Percentiles rank a stretch among this genome's conserved stretches.
Evolutionary conservation across 805 yeast genomes (phyloP).

Genomic region (Saturnispora gosingensis): DNA sequence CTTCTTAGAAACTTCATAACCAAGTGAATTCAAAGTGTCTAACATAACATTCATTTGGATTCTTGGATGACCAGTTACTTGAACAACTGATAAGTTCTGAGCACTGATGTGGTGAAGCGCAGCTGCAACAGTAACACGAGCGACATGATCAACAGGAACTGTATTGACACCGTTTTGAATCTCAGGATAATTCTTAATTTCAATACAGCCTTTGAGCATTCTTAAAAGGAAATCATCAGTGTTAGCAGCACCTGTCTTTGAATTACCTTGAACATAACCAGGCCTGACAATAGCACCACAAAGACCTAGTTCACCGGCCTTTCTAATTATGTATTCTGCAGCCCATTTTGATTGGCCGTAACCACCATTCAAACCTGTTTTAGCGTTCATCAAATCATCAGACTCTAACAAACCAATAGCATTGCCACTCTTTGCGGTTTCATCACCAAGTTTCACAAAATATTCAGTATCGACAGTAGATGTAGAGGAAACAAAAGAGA

Average conservation of each 20-base stretch:
- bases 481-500: constrained; percentile 91
- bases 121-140: constrained; percentile 77
- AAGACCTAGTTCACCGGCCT: constrained; percentile 82
- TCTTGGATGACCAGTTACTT: constrained; percentile 97
- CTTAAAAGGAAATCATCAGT: constrained; percentile 94
- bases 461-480: constrained; percentile 83
- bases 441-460: constrained; percentile 69
- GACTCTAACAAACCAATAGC: constrained; percentile 61
- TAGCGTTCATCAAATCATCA: constrained; percentile 77
- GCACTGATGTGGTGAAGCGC: constrained; percentile 52
- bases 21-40: constrained; percentile 54
- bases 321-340: constrained; percentile 80
- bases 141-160: constrained; percentile 98
- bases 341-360: constrained; percentile 99
- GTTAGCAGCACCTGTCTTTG: constrained; percentile 78
- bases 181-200: constrained; percentile 78
- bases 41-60: constrained; percentile 70
- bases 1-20: constrained; percentile 54
- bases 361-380: constrained; percentile 77
- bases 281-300: constrained; percentile 89
- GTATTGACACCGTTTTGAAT: constrained; percentile 83
- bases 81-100: constrained; percentile 54
- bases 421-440: constrained; percentile 35
- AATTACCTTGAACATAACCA: constrained; percentile 89
- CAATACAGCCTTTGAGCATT: constrained; percentile 90